Evolutionary conservation across 106 monocot species (phyloP), one percentile per base, ranked within the genome.

Genomic region (Vanilla planifolia): DNA sequence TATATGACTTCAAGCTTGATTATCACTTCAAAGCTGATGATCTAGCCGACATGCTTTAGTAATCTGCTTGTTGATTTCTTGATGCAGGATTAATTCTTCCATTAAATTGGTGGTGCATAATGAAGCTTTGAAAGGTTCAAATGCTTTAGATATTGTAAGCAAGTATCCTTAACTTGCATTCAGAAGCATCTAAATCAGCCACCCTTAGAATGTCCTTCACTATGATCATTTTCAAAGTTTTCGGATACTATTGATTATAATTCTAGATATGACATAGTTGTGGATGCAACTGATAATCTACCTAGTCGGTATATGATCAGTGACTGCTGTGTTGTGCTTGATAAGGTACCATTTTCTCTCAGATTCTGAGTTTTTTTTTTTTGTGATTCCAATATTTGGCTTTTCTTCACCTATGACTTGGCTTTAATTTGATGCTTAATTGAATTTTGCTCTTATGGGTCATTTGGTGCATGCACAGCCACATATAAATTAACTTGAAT

Each of bases 231-330:
- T 44, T 48, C 26, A 41, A 34, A 37, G 60, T 48, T 78, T 83
- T 76, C 51, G 77, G 48, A 36, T 39, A 70, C 75, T 67, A 73
- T 46, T 71, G 13, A 61, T 33, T 36, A n/a, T 65, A 33, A 26
- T 64, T 21, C 42, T 75, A 98, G 98, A 85, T 98, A 98, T 76
- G 98, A 98, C 70, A 62, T 98, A 46, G 82, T 98, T 42, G 88
- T 98, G 67, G 98, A 98, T 80, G 98, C 98, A 50, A 98, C 98
- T 2, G 98, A 98, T 65, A 98, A 98, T 69, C 71, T 98, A 30
- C 98, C 98, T 60, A 92, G 79, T 64, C 81, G 98, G 14, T 98
- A 98, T 62, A 87, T 98, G 91, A 98, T 98, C 11, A 98, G 72
- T 71, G 98, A 98, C 60, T 92, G 98, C 46, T 98, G 98, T 76